These are phyloP conservation scores for Alternaria dauci DNA, from an alignment of 2,329 filamentous ascomycete species.

Conservation along the genomic window DNA sequence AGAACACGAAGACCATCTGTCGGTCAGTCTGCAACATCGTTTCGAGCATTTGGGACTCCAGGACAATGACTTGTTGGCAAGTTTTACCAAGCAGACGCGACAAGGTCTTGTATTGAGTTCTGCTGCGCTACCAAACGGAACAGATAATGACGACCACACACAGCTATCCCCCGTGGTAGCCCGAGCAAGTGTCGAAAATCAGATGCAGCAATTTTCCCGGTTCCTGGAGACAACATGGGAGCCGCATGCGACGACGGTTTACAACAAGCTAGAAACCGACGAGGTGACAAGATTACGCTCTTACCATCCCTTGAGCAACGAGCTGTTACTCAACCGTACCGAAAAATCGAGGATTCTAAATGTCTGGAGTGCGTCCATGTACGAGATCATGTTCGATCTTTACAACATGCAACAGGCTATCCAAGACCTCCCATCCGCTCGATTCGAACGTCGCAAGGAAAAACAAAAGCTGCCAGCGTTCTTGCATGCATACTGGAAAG, in stretches of 20 bases:
- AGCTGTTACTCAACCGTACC: slow-evolving; percentile 48
- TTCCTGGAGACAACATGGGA: slow-evolving; percentile 42
- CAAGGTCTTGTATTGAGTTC: slow-evolving; percentile 20
- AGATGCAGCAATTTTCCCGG: slow-evolving; percentile 36
- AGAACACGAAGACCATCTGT: slow-evolving; percentile 14
- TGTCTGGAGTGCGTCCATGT: slow-evolving; percentile 35
- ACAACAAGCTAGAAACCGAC: slow-evolving; percentile 13
- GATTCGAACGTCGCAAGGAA: slow-evolving; percentile 48
- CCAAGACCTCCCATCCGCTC: slow-evolving; percentile 35
- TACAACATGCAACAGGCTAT: slow-evolving; percentile 45
- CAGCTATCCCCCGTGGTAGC: slow-evolving; percentile 1
- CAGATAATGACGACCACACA: background rate
- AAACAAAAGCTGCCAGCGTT: slow-evolving; percentile 47
- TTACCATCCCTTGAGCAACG: slow-evolving; percentile 58
- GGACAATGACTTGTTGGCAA: slow-evolving; percentile 39
- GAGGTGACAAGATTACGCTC: slow-evolving; percentile 36
- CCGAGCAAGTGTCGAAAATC: slow-evolving; percentile 5
- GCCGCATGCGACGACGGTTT: slow-evolving; percentile 18
- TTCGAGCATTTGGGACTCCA: slow-evolving; percentile 49
- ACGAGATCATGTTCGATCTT: slow-evolving; percentile 41
- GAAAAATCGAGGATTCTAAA: slow-evolving; percentile 10
- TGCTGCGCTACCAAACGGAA: slow-evolving; percentile 7
- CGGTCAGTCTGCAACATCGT: slow-evolving; percentile 26
- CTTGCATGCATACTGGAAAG: slow-evolving; percentile 37
- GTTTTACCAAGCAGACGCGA: slow-evolving; percentile 42